These are phyloP conservation scores for Ilyonectria robusta DNA, from an alignment of 2,329 filamentous ascomycete genomes.

Conservation along the genomic window DNA sequence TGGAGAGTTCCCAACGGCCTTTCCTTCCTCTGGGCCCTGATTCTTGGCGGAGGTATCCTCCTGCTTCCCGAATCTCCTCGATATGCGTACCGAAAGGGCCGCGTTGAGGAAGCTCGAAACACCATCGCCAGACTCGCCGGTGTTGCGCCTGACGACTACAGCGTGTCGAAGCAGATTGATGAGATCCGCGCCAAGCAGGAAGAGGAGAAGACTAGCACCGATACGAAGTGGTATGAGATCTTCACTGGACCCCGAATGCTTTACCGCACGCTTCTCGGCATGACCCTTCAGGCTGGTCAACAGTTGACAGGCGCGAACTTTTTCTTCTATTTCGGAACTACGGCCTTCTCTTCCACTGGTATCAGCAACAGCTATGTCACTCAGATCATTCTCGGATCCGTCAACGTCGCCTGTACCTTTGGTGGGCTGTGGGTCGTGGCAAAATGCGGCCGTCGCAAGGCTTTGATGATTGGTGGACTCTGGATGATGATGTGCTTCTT, in stretches of 20 bases:
- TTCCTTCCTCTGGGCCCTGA: slow-evolving; percentile 68
- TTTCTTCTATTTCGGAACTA: slow-evolving; percentile 77
- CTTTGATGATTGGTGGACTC: slow-evolving; percentile 73
- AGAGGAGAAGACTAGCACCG: slow-evolving; percentile 60
- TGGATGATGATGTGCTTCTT: slow-evolving; percentile 72
- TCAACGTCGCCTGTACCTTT: slow-evolving; percentile 78
- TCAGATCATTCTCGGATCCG: slow-evolving; percentile 76
- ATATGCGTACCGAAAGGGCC: slow-evolving; percentile 63
- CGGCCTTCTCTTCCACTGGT: slow-evolving; percentile 76
- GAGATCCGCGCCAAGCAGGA: slow-evolving; percentile 67
- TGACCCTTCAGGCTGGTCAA: slow-evolving; percentile 75
- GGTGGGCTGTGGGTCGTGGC: slow-evolving; percentile 76
- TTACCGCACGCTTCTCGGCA: slow-evolving; percentile 74
- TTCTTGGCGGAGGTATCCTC: slow-evolving; percentile 65
- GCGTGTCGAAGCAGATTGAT: slow-evolving; percentile 63
- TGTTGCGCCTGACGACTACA: slow-evolving; percentile 54
- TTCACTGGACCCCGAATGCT: slow-evolving; percentile 78
- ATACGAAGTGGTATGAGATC: slow-evolving; percentile 70
- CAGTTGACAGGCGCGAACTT: slow-evolving; percentile 74
- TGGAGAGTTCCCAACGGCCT: slow-evolving; percentile 76
- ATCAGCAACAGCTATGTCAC: slow-evolving; percentile 76
- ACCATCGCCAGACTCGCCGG: slow-evolving; percentile 64
- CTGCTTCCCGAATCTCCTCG: slow-evolving; percentile 70
- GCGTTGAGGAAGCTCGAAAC: slow-evolving; percentile 62
- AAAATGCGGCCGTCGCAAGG: slow-evolving; percentile 74